phyloP scores from a whole-genome alignment of 306 rosid genomes.

The Lathyrus sativus region DNA sequence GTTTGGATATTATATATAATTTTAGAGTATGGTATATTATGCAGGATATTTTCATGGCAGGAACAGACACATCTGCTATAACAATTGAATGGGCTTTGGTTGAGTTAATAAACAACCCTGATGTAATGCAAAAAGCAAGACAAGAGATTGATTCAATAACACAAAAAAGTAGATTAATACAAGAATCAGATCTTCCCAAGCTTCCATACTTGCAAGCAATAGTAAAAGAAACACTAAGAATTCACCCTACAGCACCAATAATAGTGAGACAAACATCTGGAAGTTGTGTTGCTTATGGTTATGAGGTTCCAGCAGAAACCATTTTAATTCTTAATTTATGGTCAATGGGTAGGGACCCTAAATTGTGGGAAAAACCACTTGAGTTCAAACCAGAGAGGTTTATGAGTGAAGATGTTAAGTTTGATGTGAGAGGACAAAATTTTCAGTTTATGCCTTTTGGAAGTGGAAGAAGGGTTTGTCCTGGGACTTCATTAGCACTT shows the following conservation, averaged over 20 bases:
- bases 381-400: conserved; percentile 74
- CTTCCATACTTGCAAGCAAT: conserved; percentile 68
- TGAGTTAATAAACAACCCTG: conserved; percentile 66
- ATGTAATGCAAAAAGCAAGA: conserved; percentile 62
- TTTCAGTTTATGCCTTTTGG: conserved; percentile 70
- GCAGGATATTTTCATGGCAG: conserved; percentile 60
- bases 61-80: conserved; percentile 51
- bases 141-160: conserved; percentile 54
- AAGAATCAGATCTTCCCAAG: conserved; percentile 59
- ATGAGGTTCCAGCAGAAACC: conserved; percentile 58
- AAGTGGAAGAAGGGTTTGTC: conserved; percentile 40
- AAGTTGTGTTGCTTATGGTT: conserved; percentile 42
- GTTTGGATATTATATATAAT: too few relatives aligned
- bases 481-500: conserved; percentile 39
- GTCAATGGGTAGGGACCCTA: conserved; percentile 71
- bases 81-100: conserved; percentile 57
- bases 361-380: conserved; percentile 59
- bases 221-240: conserved; percentile 74
- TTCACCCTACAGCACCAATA: conserved; percentile 65
- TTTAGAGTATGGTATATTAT: neutral
- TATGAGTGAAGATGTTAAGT: conserved; percentile 25
- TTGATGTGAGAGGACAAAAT: conserved; percentile 63
- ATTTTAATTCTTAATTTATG: conserved; percentile 55
- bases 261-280: conserved; percentile 52
- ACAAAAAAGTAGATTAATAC: conserved; percentile 45